Conservation (phyloP, 2,329 filamentous ascomycete genomes). For the Fusarium coicis region DNA sequence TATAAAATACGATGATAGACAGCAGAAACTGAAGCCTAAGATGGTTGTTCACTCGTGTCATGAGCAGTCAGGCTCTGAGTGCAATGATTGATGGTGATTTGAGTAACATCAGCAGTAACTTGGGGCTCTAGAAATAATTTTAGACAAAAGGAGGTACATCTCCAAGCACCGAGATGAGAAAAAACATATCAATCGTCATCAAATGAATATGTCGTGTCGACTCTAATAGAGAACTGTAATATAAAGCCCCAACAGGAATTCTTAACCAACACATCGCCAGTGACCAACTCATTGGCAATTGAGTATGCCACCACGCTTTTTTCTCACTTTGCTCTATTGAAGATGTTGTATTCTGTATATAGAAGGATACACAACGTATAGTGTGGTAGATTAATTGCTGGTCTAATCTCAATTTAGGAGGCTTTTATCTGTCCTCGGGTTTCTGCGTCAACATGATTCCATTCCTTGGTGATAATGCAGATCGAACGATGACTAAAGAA, state of each 20-base stretch:
- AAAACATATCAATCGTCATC: too few relatives aligned
- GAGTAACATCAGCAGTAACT: not conserved
- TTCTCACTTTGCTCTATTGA: rapidly evolving
- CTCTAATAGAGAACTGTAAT: too few relatives aligned
- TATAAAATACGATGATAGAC: not conserved
- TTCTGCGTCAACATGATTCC: not conserved
- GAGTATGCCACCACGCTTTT: too few relatives aligned
- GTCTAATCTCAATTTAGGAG: not conserved
- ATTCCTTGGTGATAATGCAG: not conserved
- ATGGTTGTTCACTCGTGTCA: not conserved
- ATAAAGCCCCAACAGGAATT: too few relatives aligned
- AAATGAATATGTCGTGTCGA: too few relatives aligned
- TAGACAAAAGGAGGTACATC: not conserved
- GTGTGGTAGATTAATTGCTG: not conserved
- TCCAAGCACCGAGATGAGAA: too few relatives aligned
- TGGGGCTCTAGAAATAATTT: too few relatives aligned
- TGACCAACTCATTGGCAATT: too few relatives aligned
- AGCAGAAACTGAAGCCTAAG: not conserved
- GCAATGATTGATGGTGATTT: not conserved
- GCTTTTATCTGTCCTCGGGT: not conserved
- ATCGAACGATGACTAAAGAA: not conserved
- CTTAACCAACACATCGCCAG: too few relatives aligned
- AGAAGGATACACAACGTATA: not conserved
- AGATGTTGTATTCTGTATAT: rapidly evolving
- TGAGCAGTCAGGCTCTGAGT: not conserved